Evolutionary conservation across 805 yeast species (phyloP).

Genomic region (Kuraishia ogatae): DNA sequence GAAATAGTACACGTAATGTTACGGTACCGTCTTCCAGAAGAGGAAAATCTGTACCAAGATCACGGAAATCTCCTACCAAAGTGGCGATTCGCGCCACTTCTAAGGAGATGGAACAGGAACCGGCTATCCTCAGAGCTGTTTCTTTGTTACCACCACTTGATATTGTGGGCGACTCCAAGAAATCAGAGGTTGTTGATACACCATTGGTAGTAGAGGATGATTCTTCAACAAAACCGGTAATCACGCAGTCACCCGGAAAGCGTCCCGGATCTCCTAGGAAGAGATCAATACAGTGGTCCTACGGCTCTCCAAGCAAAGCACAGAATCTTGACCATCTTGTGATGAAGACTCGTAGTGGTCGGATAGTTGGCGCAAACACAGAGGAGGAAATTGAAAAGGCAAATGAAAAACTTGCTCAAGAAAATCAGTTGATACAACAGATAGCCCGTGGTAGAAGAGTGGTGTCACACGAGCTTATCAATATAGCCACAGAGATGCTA

Average conservation of each 20-base stretch:
- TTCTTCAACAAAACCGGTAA: not conserved
- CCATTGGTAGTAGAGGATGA: not conserved
- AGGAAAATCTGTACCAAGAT: not conserved
- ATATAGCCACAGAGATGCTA: conserved; percentile 7
- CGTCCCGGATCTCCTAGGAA: not conserved
- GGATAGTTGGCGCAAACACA: conserved; percentile 18
- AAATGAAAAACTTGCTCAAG: conserved; percentile 10
- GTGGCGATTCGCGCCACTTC: not conserved
- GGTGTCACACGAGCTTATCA: conserved; percentile 6
- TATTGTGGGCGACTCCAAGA: not conserved
- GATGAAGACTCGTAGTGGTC: conserved; percentile 23
- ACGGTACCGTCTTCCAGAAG: not conserved
- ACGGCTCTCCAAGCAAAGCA: not conserved
- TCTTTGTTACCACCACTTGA: not conserved
- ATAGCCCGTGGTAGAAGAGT: conserved; percentile 12
- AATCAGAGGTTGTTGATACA: not conserved
- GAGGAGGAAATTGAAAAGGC: conserved; percentile 15
- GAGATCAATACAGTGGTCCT: not conserved
- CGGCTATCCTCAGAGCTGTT: not conserved
- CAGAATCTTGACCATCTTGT: conserved; percentile 10
- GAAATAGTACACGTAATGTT: not conserved
- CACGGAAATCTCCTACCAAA: not conserved
- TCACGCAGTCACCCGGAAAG: not conserved
- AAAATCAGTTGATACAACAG: conserved; percentile 11
- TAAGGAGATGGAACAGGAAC: not conserved